A percentile compares a stretch with the other conserved stretches of the same genome.
Conservation (phyloP, 129 eudicot genomes). For the Flaveria ramosissima region DNA sequence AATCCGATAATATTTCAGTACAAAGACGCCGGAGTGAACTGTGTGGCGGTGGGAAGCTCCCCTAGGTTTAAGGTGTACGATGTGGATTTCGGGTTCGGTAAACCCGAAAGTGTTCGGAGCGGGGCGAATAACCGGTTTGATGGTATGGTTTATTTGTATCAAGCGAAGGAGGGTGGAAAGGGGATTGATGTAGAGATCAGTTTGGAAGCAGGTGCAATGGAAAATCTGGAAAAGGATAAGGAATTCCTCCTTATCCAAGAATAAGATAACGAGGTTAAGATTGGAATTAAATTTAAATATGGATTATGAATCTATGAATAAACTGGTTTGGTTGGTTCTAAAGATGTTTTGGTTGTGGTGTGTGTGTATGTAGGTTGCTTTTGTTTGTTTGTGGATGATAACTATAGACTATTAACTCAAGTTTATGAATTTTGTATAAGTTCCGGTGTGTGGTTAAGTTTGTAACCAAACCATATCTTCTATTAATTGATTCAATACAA, state of each 20-base stretch:
- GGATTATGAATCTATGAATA: background rate
- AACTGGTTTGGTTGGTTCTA: background rate
- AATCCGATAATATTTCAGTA: constrained; percentile 78
- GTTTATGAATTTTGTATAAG: constrained; percentile 7
- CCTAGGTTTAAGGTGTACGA: constrained; percentile 94
- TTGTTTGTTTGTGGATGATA: background rate
- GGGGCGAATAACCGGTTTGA: constrained; percentile 92
- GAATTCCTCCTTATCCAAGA: constrained; percentile 63
- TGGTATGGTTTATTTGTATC: constrained; percentile 95
- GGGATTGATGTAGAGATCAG: constrained; percentile 93
- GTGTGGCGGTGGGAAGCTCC: constrained; percentile 97
- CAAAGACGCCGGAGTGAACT: constrained; percentile 94
- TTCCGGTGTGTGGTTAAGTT: constrained; percentile 22
- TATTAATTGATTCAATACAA: background rate
- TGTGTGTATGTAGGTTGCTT: background rate
- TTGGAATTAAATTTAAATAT: background rate
- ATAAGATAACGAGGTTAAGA: background rate
- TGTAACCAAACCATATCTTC: constrained; percentile 6
- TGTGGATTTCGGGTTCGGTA: constrained; percentile 90
- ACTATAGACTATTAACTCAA: background rate
- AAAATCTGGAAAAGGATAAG: constrained; percentile 74
- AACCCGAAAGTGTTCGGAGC: constrained; percentile 90
- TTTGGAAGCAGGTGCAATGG: constrained; percentile 91
- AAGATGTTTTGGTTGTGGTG: background rate
- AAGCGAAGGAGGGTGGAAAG: constrained; percentile 73